phyloP scores from a whole-genome alignment of 1,284 basidiomycete genomes.

The Ceratobasidium sp. region DNA sequence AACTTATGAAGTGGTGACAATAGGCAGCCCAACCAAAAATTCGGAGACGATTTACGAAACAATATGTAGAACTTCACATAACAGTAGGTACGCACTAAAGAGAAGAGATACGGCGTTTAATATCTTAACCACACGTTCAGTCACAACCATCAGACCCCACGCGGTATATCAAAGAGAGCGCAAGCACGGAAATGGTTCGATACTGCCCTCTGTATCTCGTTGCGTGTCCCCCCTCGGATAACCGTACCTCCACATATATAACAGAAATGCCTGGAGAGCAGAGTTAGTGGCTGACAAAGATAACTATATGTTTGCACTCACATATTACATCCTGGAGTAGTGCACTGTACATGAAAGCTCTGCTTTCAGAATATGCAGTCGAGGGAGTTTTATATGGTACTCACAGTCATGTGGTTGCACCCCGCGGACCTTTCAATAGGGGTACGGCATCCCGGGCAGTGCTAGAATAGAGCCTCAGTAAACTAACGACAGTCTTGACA shows the following conservation, averaged over 20 bases:
- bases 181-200: conserved; percentile 22
- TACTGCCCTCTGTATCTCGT: conserved; percentile 32
- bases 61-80: no score
- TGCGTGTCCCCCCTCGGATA: conserved; percentile 29
- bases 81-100: no score
- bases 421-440: conserved; percentile 45
- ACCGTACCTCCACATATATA: conserved; percentile 34
- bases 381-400: background rate
- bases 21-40: no score
- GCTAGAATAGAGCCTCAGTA: background rate
- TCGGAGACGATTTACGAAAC: no score
- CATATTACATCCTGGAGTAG: conserved; percentile 47
- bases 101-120: no score
- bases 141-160: background rate
- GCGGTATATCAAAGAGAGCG: conserved; percentile 31
- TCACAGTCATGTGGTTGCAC: conserved; percentile 49
- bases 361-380: background rate
- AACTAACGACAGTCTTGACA: background rate
- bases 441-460: conserved; percentile 46
- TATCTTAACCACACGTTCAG: no score
- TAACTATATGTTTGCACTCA: conserved; percentile 5
- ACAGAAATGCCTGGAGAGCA: no score
- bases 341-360: conserved; percentile 27
- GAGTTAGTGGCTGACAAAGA: no score
- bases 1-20: no score